Conservation (phyloP, 2,329 filamentous ascomycete genomes). For the Trichoderma gracile region DNA sequence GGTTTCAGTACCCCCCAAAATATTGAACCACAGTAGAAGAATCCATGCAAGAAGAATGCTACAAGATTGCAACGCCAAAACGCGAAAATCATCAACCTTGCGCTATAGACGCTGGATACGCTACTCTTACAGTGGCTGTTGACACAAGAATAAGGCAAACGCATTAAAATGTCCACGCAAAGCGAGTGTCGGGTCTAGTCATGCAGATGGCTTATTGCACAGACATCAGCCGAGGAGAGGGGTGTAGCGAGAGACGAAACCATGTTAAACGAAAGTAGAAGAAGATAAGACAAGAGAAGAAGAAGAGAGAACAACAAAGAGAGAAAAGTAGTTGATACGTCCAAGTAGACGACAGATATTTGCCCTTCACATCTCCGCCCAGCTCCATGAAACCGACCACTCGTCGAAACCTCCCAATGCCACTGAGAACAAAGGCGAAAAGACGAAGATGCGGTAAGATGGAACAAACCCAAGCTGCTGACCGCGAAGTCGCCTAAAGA, state of each 20-base stretch:
- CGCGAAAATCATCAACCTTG: background rate
- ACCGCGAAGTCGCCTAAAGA: background rate
- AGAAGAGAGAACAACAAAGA: background rate
- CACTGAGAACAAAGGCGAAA: background rate
- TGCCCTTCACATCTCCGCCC: conserved; percentile 19
- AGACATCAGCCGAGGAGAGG: background rate
- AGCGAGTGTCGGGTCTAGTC: conserved; percentile 7
- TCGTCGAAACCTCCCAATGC: conserved; percentile 1
- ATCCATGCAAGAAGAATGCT: background rate
- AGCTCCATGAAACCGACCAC: background rate
- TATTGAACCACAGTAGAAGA: background rate
- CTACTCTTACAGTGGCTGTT: background rate
- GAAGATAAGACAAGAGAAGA: background rate
- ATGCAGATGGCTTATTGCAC: conserved; percentile 1
- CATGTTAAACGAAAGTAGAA: conserved; percentile 3
- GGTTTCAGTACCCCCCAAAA: background rate
- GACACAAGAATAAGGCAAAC: background rate
- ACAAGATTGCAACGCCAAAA: background rate
- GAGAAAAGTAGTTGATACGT: conserved; percentile 2
- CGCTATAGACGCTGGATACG: background rate
- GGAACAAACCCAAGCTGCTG: background rate
- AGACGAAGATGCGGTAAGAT: background rate
- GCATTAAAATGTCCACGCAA: background rate
- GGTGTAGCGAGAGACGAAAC: background rate
- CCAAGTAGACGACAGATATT: conserved; percentile 3